A percentile compares a stretch with the other conserved stretches of the same genome.
phyloP scores from a whole-genome alignment of 2,329 filamentous ascomycete species.

The Neonectria punicea region DNA sequence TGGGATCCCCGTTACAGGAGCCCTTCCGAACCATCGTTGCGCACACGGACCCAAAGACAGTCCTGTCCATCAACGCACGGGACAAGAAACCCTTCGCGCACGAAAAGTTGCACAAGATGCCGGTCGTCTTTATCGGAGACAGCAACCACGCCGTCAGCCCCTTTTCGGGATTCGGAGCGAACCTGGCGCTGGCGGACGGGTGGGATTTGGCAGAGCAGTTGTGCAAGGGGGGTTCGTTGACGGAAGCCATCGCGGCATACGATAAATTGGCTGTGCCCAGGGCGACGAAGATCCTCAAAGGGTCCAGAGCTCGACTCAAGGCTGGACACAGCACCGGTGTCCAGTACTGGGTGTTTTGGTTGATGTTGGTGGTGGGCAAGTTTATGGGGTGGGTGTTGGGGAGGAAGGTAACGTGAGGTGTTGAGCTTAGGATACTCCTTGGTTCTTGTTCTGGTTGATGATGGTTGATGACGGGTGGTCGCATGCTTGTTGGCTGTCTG shows the following conservation, averaged over 20 bases:
- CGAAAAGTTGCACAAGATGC: conserved; percentile 30
- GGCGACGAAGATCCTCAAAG: conserved; percentile 40
- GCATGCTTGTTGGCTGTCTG: not conserved
- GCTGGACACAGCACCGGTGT: conserved; percentile 41
- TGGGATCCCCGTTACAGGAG: conserved; percentile 50
- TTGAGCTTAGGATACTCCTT: not conserved
- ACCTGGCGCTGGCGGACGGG: conserved; percentile 58
- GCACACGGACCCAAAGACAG: conserved; percentile 50
- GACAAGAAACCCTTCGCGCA: conserved; percentile 59
- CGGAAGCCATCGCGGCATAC: conserved; percentile 46
- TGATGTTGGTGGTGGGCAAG: conserved; percentile 32
- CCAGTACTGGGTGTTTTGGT: conserved; percentile 36
- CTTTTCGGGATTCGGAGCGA: conserved; percentile 61
- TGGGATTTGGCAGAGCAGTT: conserved; percentile 58
- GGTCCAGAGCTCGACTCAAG: conserved; percentile 37
- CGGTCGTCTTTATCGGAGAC: conserved; percentile 60
- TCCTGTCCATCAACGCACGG: conserved; percentile 53
- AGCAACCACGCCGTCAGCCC: conserved; percentile 61
- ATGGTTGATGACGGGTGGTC: not conserved
- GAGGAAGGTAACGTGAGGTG: conserved; percentile 18
- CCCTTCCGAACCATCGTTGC: conserved; percentile 54
- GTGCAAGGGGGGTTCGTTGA: conserved; percentile 40
- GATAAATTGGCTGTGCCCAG: conserved; percentile 51
- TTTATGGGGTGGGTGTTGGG: conserved; percentile 35
- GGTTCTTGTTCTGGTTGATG: not conserved